Conservation (phyloP, 371 early-diverging fungal species). For the Neoconidiobolus thromboides region DNA sequence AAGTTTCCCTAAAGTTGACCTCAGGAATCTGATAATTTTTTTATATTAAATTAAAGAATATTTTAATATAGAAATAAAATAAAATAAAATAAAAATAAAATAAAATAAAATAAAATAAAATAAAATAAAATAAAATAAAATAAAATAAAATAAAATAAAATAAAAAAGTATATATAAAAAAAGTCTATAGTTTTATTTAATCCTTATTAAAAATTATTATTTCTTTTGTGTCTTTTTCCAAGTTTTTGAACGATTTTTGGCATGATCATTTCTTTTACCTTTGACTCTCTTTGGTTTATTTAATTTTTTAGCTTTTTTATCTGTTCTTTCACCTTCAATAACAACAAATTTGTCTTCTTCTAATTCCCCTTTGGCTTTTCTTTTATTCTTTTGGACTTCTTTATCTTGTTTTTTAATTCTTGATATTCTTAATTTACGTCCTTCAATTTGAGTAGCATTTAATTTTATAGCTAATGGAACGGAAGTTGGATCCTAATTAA, state of each 20-base stretch:
- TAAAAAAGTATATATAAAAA: too few relatives aligned
- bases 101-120: too few relatives aligned
- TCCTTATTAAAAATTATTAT: background rate
- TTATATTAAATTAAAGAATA: too few relatives aligned
- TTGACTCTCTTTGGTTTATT: background rate
- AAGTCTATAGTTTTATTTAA: too few relatives aligned
- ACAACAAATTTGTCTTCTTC: conserved; percentile 5
- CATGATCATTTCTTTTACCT: background rate
- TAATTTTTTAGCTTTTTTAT: background rate
- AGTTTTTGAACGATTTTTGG: too few relatives aligned
- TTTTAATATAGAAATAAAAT: too few relatives aligned
- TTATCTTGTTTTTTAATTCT: conserved; percentile 18
- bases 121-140: too few relatives aligned
- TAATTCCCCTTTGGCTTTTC: background rate
- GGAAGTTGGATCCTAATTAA: conserved; percentile 32
- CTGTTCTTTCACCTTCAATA: background rate
- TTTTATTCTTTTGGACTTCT: background rate
- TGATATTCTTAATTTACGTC: conserved; percentile 32
- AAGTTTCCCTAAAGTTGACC: too few relatives aligned
- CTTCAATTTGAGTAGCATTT: conserved; percentile 47
- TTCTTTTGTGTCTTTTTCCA: background rate
- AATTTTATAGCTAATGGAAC: conserved; percentile 63
- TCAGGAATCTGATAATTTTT: too few relatives aligned
- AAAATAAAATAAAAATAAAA: too few relatives aligned
- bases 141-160: too few relatives aligned